Evolutionary conservation across 2,329 filamentous ascomycete species (phyloP).

Genomic region (Lasiodiplodia theobromae): DNA sequence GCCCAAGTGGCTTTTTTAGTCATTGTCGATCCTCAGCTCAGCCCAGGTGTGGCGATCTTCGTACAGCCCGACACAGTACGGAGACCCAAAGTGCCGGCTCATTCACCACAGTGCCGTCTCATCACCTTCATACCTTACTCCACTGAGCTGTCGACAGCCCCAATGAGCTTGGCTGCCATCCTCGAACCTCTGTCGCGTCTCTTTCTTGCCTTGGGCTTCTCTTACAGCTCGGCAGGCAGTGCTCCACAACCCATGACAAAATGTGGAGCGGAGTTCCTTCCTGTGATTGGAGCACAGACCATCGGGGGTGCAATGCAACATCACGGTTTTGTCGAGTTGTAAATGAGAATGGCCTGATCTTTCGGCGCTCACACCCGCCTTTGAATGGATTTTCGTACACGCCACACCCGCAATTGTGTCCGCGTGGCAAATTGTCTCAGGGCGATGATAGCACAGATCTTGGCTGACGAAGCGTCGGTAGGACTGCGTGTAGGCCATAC

Average conservation of each 20-base stretch:
- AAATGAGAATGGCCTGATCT: conserved; percentile 13
- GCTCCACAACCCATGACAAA: neutral
- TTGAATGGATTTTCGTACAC: neutral
- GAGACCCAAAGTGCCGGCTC: too few species aligned
- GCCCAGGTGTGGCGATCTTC: neutral
- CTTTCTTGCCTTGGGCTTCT: neutral
- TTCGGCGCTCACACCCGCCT: neutral
- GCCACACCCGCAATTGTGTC: neutral
- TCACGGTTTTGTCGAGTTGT: neutral
- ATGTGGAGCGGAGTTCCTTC: conserved; percentile 16
- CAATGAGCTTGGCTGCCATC: too few species aligned
- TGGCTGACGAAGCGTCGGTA: too few species aligned
- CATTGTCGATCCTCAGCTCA: neutral
- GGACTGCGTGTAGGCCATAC: too few species aligned
- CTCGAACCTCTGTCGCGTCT: too few species aligned
- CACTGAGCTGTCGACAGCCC: too few species aligned
- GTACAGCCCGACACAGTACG: too few species aligned
- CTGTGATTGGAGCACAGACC: neutral
- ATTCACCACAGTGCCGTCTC: too few species aligned
- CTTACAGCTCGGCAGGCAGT: neutral
- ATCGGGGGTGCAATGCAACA: neutral
- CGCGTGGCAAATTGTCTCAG: neutral
- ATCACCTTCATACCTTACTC: too few species aligned
- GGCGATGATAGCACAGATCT: neutral
- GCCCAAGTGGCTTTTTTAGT: neutral